Evolutionary conservation across 192 early-diverging fungal species (phyloP).

Genomic region (Coemansia erecta): DNA sequence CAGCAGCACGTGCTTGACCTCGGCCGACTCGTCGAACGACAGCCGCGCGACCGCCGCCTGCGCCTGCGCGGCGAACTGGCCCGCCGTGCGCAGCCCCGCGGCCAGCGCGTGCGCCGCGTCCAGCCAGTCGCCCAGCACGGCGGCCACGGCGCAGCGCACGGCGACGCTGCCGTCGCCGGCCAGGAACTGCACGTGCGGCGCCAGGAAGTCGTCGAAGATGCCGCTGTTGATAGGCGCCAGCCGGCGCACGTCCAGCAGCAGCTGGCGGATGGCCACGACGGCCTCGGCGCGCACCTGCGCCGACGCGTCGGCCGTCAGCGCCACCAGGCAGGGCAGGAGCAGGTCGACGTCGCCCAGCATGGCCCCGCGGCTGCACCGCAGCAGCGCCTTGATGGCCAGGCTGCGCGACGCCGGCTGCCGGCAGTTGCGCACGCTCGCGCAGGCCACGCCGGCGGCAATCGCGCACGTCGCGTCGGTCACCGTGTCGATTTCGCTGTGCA

Average conservation of each 20-base stretch:
- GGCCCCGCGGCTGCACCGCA: conserved; percentile 31
- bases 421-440: conserved; percentile 50
- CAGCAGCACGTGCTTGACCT: conserved; percentile 83
- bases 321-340: conserved; percentile 42
- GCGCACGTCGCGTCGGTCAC: conserved; percentile 32
- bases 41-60: conserved; percentile 74
- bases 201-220: conserved; percentile 89
- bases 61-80: conserved; percentile 62
- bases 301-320: conserved; percentile 30
- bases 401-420: conserved; percentile 29
- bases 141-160: conserved; percentile 81
- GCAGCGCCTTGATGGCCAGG: conserved; percentile 41
- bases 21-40: conserved; percentile 75
- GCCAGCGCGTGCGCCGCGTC: conserved; percentile 69
- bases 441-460: conserved; percentile 39
- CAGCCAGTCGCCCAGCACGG: conserved; percentile 74
- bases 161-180: conserved; percentile 68
- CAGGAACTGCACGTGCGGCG: conserved; percentile 72
- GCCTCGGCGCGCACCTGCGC: conserved; percentile 46
- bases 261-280: conserved; percentile 24
- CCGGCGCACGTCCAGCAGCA: conserved; percentile 68
- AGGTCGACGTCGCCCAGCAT: conserved; percentile 41
- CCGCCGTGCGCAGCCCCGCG: conserved; percentile 43
- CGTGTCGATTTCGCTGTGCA: conserved; percentile 22
- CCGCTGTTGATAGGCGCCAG: conserved; percentile 79